Evolutionary conservation across 2,329 filamentous ascomycete species (phyloP), one percentile per base, ranked within the genome.

Genomic region (Sclerotinia nivalis): DNA sequence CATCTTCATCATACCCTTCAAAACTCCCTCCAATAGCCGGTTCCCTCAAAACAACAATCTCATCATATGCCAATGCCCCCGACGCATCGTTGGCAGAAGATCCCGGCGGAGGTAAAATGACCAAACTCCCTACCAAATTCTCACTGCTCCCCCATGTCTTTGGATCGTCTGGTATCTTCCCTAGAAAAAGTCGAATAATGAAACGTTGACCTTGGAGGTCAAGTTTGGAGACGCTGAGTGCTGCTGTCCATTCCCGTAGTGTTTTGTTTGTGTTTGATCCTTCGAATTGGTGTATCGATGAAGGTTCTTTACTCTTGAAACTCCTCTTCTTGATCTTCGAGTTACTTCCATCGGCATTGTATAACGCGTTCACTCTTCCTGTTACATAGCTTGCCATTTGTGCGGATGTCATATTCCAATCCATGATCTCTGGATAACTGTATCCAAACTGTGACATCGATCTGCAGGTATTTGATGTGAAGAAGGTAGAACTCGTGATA

Each of bases 351-450:
- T 64, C 71, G 1, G 73, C 69, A 47, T 74, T 72, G 72, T 84
- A 85, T 76, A 93, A 78, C 0, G 79, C 82, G 69, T 87, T 83
- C 18, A 91, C 85, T 9, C 88, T 85, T 0, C 86, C 84, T 52
- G 87, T 84, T 37, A 93, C 82, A 74, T 90, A 89, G 70, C 85
- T 84, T 50, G 84, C 83, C 60, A 92, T 28, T 56, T 89, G 83
- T 20, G 67, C 62, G 20, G 71, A 45, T 22, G 84, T 84, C 79
- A 88, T 87, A 50, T 82, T 84, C 73, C 87, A 86, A 75, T 80
- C 78, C 68, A 76, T 71, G 25, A 84, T 76, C 43, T 76, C 76
- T 4, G 75, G 76, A 68, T 77, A 77, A 1, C 74, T 75, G 61
- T 77, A 77, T 15, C 74, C 75, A 34, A 78, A 76, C 4, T 70